These are phyloP conservation scores for Diaporthe batatas DNA, from an alignment of 2,329 filamentous ascomycete species.

Conservation along the genomic window DNA sequence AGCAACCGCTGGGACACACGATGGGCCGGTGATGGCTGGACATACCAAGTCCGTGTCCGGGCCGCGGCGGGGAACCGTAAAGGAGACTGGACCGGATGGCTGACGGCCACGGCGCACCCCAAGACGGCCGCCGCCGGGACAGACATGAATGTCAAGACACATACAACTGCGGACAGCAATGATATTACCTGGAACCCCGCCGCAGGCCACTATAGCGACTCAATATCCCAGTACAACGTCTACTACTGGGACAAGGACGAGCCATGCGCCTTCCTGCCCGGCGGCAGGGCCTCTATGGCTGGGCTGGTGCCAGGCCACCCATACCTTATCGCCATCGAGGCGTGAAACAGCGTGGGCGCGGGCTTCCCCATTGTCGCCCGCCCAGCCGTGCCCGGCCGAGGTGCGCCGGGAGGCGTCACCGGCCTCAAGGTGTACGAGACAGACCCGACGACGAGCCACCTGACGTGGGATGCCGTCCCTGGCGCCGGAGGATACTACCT, in stretches of 20 bases:
- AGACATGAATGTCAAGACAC: not conserved
- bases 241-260: slow-evolving; percentile 10
- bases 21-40: not conserved
- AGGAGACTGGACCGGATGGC: not conserved
- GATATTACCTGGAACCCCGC: not conserved
- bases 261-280: slow-evolving; percentile 5
- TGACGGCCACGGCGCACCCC: not conserved
- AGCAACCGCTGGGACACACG: slow-evolving; percentile 1
- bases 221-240: not conserved
- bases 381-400: not conserved
- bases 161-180: not conserved
- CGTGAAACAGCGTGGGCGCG: slow-evolving; percentile 15
- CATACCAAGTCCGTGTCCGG: not conserved
- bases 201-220: not conserved
- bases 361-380: not conserved
- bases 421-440: slow-evolving; percentile 9
- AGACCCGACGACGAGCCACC: not conserved
- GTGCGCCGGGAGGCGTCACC: not conserved
- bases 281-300: not conserved
- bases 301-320: slow-evolving; percentile 10
- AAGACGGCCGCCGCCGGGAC: not conserved
- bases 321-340: slow-evolving; percentile 7
- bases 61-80: not conserved
- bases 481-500: slow-evolving; percentile 10
- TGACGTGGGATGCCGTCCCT: not conserved